These are phyloP conservation scores for Zychaea mexicana DNA, from an alignment of 371 early-diverging fungal species.

Conservation along the genomic window DNA sequence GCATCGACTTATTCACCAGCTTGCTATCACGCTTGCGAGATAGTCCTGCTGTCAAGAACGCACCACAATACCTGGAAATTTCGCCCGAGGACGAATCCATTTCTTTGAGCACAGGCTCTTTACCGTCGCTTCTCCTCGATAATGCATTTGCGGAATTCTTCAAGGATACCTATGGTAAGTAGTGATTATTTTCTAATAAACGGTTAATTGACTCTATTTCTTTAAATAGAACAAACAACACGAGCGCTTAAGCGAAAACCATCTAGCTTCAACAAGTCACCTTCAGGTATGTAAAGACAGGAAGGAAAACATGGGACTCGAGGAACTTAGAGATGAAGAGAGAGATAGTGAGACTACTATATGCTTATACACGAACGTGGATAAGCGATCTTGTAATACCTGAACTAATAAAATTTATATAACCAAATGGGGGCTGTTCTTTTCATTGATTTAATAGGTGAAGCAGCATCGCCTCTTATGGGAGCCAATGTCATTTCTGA, in stretches of 20 bases:
- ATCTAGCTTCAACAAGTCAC: conserved; percentile 19
- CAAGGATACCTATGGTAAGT: conserved; percentile 73
- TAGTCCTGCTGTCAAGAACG: conserved; percentile 76
- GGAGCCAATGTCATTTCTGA: conserved; percentile 23
- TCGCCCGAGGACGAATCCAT: conserved; percentile 46
- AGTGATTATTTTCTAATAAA: neutral
- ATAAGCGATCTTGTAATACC: too few relatives aligned
- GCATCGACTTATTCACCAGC: conserved; percentile 86
- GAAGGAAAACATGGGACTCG: neutral
- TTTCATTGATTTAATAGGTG: neutral
- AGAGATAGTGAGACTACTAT: too few relatives aligned
- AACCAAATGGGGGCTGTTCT: neutral
- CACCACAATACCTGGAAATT: conserved; percentile 63
- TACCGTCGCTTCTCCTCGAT: conserved; percentile 74
- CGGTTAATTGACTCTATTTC: too few relatives aligned
- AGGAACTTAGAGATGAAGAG: too few relatives aligned
- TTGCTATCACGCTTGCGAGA: conserved; percentile 85
- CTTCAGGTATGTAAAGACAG: neutral
- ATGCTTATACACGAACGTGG: too few relatives aligned
- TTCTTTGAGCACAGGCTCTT: conserved; percentile 42
- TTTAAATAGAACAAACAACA: neutral
- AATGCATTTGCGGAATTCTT: conserved; percentile 82
- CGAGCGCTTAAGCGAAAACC: conserved; percentile 45
- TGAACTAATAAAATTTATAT: too few relatives aligned
- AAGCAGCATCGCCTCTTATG: neutral